Evolutionary conservation across 2,329 filamentous ascomycete species (phyloP).

Genomic region (Curvularia lunata): DNA sequence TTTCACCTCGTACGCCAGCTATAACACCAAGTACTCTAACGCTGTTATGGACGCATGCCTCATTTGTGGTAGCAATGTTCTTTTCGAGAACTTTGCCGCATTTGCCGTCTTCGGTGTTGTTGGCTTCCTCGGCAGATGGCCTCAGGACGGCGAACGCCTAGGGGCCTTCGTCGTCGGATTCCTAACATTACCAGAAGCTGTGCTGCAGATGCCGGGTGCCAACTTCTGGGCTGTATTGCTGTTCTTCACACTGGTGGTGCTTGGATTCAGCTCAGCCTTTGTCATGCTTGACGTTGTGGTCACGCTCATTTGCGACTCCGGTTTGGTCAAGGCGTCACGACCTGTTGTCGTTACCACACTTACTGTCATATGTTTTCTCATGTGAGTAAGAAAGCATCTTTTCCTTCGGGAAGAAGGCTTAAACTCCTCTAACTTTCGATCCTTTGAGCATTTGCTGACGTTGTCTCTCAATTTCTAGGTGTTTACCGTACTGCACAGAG

Average conservation of each 20-base stretch:
- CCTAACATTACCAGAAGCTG: constrained; percentile 63
- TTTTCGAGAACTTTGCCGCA: constrained; percentile 62
- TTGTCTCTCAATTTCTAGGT: constrained; percentile 27
- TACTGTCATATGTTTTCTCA: constrained; percentile 59
- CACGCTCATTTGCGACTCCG: constrained; percentile 61
- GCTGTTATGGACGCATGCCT: constrained; percentile 65
- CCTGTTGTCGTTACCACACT: constrained; percentile 58
- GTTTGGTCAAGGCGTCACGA: constrained; percentile 54
- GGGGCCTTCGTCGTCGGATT: constrained; percentile 65
- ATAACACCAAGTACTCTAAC: constrained; percentile 63
- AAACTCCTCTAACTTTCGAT: not conserved
- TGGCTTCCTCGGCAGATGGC: constrained; percentile 55
- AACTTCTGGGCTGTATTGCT: constrained; percentile 66
- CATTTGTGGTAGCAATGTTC: constrained; percentile 61
- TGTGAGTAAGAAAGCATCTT: constrained; percentile 28
- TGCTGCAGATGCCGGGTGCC: constrained; percentile 62
- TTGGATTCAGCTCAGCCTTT: constrained; percentile 65
- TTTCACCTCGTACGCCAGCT: constrained; percentile 65
- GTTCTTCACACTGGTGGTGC: constrained; percentile 65
- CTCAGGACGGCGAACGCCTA: constrained; percentile 53
- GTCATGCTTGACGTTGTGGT: constrained; percentile 65
- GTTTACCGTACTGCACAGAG: constrained; percentile 63
- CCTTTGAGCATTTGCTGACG: not conserved
- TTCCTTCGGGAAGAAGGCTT: not conserved
- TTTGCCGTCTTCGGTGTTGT: constrained; percentile 64